These are phyloP conservation scores for Hypomyces rosellus DNA, from an alignment of 2,329 filamentous ascomycete species.

Conservation along the genomic window DNA sequence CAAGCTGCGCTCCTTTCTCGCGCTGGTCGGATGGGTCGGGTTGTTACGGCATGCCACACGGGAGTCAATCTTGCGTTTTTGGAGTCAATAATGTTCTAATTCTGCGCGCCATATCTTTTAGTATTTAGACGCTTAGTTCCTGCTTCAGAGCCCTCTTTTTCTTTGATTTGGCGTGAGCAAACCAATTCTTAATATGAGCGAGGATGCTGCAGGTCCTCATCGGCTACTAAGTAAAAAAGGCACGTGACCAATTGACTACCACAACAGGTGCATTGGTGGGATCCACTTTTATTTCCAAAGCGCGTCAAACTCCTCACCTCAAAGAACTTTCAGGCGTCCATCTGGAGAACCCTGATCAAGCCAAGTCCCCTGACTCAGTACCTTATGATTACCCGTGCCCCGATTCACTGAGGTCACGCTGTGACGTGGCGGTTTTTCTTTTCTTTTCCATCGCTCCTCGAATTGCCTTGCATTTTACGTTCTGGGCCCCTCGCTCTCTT, in stretches of 20 bases:
- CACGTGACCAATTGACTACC: conserved; percentile 14
- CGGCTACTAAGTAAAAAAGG: background rate
- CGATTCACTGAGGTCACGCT: conserved; percentile 10
- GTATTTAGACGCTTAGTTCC: conserved; percentile 11
- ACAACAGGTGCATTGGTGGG: conserved; percentile 1
- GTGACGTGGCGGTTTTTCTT: conserved; percentile 9
- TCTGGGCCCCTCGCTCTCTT: background rate
- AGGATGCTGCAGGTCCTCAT: too few relatives aligned
- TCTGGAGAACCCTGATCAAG: conserved; percentile 4
- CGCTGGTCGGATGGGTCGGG: conserved; percentile 13
- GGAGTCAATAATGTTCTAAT: conserved; percentile 14
- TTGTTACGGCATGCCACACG: conserved; percentile 16
- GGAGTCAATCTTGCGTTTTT: conserved; percentile 14
- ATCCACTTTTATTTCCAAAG: conserved; percentile 16
- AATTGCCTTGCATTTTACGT: background rate
- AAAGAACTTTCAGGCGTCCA: conserved; percentile 5
- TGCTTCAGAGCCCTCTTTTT: background rate
- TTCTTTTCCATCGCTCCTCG: background rate
- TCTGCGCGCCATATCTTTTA: conserved; percentile 11
- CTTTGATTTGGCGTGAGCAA: background rate
- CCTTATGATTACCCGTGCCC: conserved; percentile 11
- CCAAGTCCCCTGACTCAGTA: background rate
- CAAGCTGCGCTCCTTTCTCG: conserved; percentile 1
- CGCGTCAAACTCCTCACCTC: conserved; percentile 20
- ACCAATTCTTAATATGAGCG: background rate